Percentiles rank a stretch among this genome's conserved stretches.
phyloP scores from a whole-genome alignment of 495 filamentous ascomycete species.

The Annulohypoxylon nitens region DNA sequence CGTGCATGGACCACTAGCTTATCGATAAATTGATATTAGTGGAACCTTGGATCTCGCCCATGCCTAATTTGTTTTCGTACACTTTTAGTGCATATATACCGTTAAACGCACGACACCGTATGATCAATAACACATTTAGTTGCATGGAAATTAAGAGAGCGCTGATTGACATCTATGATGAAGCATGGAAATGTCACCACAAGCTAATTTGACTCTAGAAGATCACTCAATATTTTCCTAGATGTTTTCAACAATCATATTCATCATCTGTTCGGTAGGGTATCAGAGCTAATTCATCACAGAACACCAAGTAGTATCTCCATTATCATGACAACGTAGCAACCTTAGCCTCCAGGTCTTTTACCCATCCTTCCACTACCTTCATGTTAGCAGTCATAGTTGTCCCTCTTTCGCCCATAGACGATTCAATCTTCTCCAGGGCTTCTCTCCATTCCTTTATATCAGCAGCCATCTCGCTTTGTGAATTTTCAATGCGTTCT shows the following conservation, averaged over 20 bases:
- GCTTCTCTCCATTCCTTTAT: slow-evolving; percentile 89
- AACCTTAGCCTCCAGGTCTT: slow-evolving; percentile 83
- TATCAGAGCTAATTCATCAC: slow-evolving; percentile 34
- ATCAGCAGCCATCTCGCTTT: slow-evolving; percentile 85
- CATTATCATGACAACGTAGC: slow-evolving; percentile 61
- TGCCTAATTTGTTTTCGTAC: neutral
- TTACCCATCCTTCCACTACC: slow-evolving; percentile 88
- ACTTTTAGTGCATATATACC: neutral
- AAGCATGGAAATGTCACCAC: no score
- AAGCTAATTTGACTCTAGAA: neutral
- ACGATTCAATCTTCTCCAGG: slow-evolving; percentile 80
- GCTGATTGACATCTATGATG: neutral
- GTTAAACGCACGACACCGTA: neutral
- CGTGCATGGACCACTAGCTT: slow-evolving; percentile 28
- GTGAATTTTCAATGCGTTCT: slow-evolving; percentile 79
- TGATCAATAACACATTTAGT: neutral
- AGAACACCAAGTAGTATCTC: slow-evolving; percentile 3
- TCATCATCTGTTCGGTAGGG: slow-evolving; percentile 25
- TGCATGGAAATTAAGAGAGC: neutral
- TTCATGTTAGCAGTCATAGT: slow-evolving; percentile 82
- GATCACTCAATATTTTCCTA: neutral
- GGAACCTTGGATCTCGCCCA: neutral
- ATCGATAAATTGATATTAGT: slow-evolving; percentile 17
- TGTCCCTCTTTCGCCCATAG: slow-evolving; percentile 75
- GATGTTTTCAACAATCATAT: slow-evolving; percentile 8